Evolutionary conservation across 1,284 basidiomycete species (phyloP), one percentile per base, ranked within the genome.

Genomic region (Marasmius tenuissimus): DNA sequence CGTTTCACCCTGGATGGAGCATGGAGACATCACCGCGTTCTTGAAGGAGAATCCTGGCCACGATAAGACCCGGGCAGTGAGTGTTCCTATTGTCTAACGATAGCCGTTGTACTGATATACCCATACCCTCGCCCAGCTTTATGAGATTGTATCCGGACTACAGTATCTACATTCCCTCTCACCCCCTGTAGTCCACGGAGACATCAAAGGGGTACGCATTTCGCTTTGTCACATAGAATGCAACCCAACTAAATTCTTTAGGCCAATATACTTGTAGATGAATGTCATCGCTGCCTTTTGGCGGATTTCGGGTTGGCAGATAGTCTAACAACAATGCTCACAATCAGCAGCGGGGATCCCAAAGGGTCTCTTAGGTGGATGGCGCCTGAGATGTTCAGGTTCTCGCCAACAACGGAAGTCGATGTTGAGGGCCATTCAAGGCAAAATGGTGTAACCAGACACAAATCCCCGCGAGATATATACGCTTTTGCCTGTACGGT

Each of bases 401-500:
- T n/a, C n/a, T n/a, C n/a, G n/a, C n/a, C n/a, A n/a, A n/a, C n/a
- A n/a, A n/a, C n/a, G n/a, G n/a, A n/a, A n/a, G n/a, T n/a, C n/a
- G n/a, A n/a, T n/a, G n/a, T n/a, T n/a, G n/a, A n/a, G n/a, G n/a
- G n/a, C n/a, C n/a, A 52, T 20, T 6, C 22, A 16, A 18, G 27
- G 22, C 16, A 49, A 11, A 22, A 7, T n/a, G n/a, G 18, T 12
- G 38, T 35, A 51, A 22, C 7, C 34, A 14, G 14, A 8, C 16
- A 42, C 18, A 48, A 42, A 22, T 47, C 27, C 3, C 35, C 52
- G 1, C 22, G 59, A 45, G 63, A 64, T 53, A 57, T 64, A 37
- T 64, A 59, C 51, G 59, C 63, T 10, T 57, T 59, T 45, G 63
- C 37, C 3, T 64, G 63, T 42, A 64, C 63, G 4, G 52, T 62